These are phyloP conservation scores for Claviceps africana DNA, from an alignment of 2,329 filamentous ascomycete genomes.

Conservation along the genomic window DNA sequence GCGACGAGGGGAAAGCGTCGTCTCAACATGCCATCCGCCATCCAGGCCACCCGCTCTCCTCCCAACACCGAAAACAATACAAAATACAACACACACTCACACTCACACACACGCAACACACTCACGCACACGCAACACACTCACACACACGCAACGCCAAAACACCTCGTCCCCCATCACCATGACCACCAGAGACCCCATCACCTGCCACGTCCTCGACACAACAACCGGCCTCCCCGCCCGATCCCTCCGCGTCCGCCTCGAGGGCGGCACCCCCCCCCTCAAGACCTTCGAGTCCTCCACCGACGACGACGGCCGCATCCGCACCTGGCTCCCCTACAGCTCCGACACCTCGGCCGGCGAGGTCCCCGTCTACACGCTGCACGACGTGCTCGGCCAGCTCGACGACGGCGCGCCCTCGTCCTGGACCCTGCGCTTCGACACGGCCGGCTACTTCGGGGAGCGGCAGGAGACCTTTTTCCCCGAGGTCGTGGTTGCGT, in stretches of 20 bases:
- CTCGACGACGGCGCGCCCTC: slow-evolving; percentile 27
- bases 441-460: slow-evolving; percentile 59
- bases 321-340: slow-evolving; percentile 53
- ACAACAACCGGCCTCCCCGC: slow-evolving; percentile 61
- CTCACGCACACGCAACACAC: too few relatives aligned
- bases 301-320: slow-evolving; percentile 65
- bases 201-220: slow-evolving; percentile 81
- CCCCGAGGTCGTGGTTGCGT: slow-evolving; percentile 42
- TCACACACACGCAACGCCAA: too few relatives aligned
- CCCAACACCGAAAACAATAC: too few relatives aligned
- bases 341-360: slow-evolving; percentile 34
- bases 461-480: slow-evolving; percentile 43
- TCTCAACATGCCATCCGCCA: too few relatives aligned
- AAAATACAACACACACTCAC: too few relatives aligned
- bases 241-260: slow-evolving; percentile 49
- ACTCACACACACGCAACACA: too few relatives aligned
- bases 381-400: slow-evolving; percentile 39
- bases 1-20: too few relatives aligned
- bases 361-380: slow-evolving; percentile 43
- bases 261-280: slow-evolving; percentile 27
- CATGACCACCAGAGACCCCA: slow-evolving; percentile 40
- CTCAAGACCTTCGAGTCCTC: slow-evolving; percentile 41
- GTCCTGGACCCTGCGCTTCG: slow-evolving; percentile 57
- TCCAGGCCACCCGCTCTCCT: too few relatives aligned
- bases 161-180: background rate